A percentile compares a stretch with the other conserved stretches of the same genome.
Conservation (phyloP, 257 asterid genomes). For the Ajuga chamaepitys region DNA sequence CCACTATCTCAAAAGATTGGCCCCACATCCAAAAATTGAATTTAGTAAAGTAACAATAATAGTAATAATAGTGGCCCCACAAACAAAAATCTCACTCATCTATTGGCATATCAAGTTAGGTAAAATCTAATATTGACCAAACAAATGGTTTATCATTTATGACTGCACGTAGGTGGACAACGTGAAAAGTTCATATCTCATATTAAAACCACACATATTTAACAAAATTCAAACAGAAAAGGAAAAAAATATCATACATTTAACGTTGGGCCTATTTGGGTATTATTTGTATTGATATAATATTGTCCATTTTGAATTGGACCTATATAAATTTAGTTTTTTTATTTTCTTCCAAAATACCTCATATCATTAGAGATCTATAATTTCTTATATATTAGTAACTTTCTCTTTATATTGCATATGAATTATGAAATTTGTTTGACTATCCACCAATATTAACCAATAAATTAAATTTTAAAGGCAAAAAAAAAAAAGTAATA, state of each 20-base stretch:
- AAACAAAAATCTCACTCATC: neutral
- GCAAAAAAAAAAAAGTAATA: neutral
- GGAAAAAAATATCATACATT: no score
- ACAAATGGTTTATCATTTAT: constrained; percentile 16
- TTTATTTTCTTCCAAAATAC: no score
- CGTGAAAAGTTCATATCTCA: constrained; percentile 5
- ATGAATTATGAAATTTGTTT: no score
- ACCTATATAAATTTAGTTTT: no score
- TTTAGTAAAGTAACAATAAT: no score
- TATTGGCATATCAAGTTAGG: constrained; percentile 19
- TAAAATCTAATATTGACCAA: constrained; percentile 21
- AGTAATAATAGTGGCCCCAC: constrained; percentile 12
- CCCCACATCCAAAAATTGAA: no score
- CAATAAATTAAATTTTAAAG: neutral
- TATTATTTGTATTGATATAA: no score
- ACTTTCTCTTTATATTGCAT: neutral
- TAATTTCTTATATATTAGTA: neutral
- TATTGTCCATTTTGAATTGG: no score
- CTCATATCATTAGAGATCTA: neutral
- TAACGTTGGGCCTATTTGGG: no score
- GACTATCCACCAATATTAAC: no score
- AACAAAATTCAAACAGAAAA: no score
- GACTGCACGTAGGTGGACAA: constrained; percentile 17
- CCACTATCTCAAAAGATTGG: neutral
- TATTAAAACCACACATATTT: neutral